Evolutionary conservation across 192 early-diverging fungal species (phyloP).

Genomic region (Gaertneriomyces sp.): DNA sequence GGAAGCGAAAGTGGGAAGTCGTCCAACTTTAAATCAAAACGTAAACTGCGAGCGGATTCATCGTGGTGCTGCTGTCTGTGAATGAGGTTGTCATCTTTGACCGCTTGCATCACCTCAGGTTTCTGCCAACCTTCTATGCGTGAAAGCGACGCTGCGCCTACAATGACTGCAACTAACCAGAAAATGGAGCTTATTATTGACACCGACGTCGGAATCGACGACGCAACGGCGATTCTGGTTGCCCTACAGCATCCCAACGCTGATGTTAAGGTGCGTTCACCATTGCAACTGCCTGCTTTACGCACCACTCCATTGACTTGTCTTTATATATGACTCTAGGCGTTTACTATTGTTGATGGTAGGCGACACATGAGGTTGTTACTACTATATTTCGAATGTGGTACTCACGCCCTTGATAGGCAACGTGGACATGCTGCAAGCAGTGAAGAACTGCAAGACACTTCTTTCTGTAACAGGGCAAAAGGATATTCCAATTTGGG

Average conservation of each 20-base stretch:
- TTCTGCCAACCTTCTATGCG: background rate
- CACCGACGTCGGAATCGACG: constrained; percentile 46
- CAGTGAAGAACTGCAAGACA: constrained; percentile 20
- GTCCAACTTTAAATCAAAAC: no score
- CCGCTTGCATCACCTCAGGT: no score
- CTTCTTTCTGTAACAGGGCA: constrained; percentile 17
- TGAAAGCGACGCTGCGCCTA: no score
- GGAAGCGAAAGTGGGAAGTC: no score
- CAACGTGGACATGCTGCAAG: constrained; percentile 34
- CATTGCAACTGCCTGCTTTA: background rate
- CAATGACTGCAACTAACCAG: no score
- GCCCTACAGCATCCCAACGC: constrained; percentile 24
- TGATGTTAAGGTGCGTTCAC: constrained; percentile 16
- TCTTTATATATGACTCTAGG: constrained; percentile 5
- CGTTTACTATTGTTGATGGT: constrained; percentile 44
- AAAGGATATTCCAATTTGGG: constrained; percentile 31
- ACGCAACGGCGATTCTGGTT: constrained; percentile 37
- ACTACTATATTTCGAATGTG: background rate
- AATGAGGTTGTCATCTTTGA: no score
- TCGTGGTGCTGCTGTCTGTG: no score
- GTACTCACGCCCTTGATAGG: constrained; percentile 17
- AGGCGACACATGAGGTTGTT: background rate
- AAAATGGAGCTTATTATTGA: constrained; percentile 33
- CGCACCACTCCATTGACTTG: background rate
- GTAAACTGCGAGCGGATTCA: no score